Conservation (phyloP, 1,284 basidiomycete genomes). For the Trichosporon coremiiforme region DNA sequence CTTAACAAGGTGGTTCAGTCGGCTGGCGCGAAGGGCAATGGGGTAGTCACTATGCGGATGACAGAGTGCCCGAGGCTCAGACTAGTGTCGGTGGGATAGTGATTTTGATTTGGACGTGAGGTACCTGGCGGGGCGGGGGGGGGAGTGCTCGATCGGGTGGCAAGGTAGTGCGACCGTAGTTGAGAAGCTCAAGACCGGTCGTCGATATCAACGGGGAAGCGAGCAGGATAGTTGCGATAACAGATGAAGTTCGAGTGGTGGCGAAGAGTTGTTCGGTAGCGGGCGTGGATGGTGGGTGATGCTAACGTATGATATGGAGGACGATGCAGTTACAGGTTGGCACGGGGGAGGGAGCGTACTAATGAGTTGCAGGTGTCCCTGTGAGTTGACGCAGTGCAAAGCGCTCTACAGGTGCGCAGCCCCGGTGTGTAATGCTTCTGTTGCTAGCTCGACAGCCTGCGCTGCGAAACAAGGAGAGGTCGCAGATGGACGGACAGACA, state of each 20-base stretch:
- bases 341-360: background rate
- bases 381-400: background rate
- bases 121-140: conserved; percentile 12
- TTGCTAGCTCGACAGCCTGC: background rate
- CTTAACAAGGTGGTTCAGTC: background rate
- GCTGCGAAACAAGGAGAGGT: background rate
- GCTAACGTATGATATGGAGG: background rate
- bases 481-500: background rate
- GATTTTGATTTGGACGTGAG: conserved; percentile 12
- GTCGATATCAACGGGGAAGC: conserved; percentile 3
- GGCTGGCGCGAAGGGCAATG: background rate
- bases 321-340: background rate
- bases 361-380: background rate
- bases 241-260: background rate
- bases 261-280: background rate
- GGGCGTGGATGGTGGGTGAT: conserved; percentile 5
- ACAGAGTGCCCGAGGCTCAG: background rate
- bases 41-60: conserved; percentile 6
- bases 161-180: background rate
- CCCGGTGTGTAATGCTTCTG: background rate
- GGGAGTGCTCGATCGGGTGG: background rate
- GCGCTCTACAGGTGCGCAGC: background rate
- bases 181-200: background rate
- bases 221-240: background rate
- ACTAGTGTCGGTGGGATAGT: background rate